These are phyloP conservation scores for Talaromyces albobiverticillius DNA, from an alignment of 2,329 filamentous ascomycete species.

Conservation along the genomic window DNA sequence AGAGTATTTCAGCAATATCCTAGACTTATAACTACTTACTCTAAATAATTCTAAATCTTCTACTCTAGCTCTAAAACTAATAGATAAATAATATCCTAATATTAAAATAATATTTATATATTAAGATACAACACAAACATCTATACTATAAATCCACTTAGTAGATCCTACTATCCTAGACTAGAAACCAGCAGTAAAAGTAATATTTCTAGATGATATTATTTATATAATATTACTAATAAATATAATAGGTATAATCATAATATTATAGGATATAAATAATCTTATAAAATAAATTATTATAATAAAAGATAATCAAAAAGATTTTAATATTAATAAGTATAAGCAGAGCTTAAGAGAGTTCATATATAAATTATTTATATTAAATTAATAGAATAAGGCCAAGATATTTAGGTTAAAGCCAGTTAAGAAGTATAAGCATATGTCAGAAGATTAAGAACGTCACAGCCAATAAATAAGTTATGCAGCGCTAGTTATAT, in stretches of 20 bases:
- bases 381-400: slow-evolving; percentile 21
- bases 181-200: slow-evolving; percentile 29
- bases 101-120: slow-evolving; percentile 24
- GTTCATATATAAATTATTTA: slow-evolving; percentile 20
- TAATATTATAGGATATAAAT: slow-evolving; percentile 41
- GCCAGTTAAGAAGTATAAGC: slow-evolving; percentile 20
- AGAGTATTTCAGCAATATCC: slow-evolving; percentile 13
- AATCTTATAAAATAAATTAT: slow-evolving; percentile 30
- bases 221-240: slow-evolving; percentile 48
- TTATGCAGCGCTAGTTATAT: too few relatives aligned
- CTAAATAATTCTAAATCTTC: slow-evolving; percentile 16
- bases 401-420: slow-evolving; percentile 22
- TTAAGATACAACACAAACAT: slow-evolving; percentile 28
- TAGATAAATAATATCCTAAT: slow-evolving; percentile 22
- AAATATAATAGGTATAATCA: slow-evolving; percentile 46
- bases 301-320: slow-evolving; percentile 8
- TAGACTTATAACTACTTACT: slow-evolving; percentile 16
- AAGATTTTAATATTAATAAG: slow-evolving; percentile 11
- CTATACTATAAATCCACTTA: slow-evolving; percentile 32
- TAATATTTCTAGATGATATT: slow-evolving; percentile 46
- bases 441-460: too few relatives aligned
- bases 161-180: slow-evolving; percentile 29
- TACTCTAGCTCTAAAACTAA: slow-evolving; percentile 20
- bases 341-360: slow-evolving; percentile 21
- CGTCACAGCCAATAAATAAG: too few relatives aligned